Percentiles rank a stretch among this genome's conserved stretches.
These are phyloP conservation scores for Peniophora sp. DNA, from an alignment of 1,284 basidiomycete genomes.

Conservation along the genomic window DNA sequence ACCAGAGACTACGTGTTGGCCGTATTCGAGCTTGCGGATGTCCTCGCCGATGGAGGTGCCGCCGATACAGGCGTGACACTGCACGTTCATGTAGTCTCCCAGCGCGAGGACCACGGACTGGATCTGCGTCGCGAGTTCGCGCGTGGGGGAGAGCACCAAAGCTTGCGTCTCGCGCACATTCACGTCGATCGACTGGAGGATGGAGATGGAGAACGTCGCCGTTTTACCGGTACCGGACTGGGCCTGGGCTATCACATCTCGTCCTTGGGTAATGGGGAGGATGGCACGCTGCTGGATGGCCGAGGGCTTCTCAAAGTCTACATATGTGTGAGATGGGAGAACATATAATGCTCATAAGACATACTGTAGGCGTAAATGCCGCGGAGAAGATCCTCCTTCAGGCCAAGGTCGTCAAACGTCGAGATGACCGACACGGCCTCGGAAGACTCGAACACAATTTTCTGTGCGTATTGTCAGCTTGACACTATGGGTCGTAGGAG, in stretches of 20 bases:
- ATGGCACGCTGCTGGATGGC: constrained; percentile 99
- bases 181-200: constrained; percentile 94
- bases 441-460: constrained; percentile 97
- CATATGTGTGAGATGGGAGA: not conserved
- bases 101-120: constrained; percentile 97
- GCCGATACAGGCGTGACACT: constrained; percentile 98
- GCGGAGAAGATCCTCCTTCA: constrained; percentile 93
- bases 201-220: constrained; percentile 93
- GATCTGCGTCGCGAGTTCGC: constrained; percentile 95
- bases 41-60: constrained; percentile 98
- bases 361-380: constrained; percentile 98
- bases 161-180: constrained; percentile 95
- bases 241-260: constrained; percentile 97
- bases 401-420: constrained; percentile 86
- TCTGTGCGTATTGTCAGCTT: constrained; percentile 32
- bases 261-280: constrained; percentile 88
- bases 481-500: not conserved
- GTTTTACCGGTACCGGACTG: constrained; percentile 99
- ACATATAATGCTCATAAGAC: constrained; percentile 25
- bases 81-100: constrained; percentile 99
- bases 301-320: constrained; percentile 98
- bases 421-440: constrained; percentile 86
- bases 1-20: constrained; percentile 96
- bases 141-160: constrained; percentile 90
- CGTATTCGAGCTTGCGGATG: constrained; percentile 96